Percentiles rank a stretch among this genome's conserved stretches.
Conservation (phyloP, 768 basidiomycete genomes). For the Suillus luteus region DNA sequence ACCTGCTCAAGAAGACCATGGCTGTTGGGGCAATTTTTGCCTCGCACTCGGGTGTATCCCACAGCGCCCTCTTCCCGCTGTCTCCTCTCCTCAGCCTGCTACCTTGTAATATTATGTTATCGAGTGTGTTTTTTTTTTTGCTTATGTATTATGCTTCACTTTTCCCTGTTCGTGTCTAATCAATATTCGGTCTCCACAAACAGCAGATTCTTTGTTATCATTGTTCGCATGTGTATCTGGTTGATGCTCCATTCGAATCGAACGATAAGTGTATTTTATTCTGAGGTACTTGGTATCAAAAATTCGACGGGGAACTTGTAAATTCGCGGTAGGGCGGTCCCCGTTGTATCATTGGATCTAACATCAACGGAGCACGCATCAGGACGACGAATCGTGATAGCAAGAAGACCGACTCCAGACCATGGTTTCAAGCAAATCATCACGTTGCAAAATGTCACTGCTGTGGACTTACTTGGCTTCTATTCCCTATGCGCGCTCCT, state of each 20-base stretch:
- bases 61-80: neutral
- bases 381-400: too few relatives aligned
- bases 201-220: neutral
- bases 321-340: neutral
- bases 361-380: too few relatives aligned
- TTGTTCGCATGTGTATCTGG: neutral
- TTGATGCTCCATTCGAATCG: neutral
- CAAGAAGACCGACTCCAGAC: too few relatives aligned
- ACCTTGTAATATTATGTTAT: neutral
- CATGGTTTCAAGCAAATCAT: too few relatives aligned
- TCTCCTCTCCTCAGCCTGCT: neutral
- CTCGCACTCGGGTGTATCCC: neutral
- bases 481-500: too few relatives aligned
- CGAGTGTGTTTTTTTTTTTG: neutral
- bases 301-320: too few relatives aligned
- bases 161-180: neutral
- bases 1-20: neutral
- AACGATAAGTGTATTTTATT: neutral
- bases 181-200: neutral
- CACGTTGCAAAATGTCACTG: too few relatives aligned
- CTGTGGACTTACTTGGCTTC: too few relatives aligned
- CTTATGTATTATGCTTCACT: neutral
- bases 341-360: too few relatives aligned
- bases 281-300: too few relatives aligned
- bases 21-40: neutral